Conservation (phyloP, 495 filamentous ascomycete genomes). For the Podospora pseudocomata region DNA sequence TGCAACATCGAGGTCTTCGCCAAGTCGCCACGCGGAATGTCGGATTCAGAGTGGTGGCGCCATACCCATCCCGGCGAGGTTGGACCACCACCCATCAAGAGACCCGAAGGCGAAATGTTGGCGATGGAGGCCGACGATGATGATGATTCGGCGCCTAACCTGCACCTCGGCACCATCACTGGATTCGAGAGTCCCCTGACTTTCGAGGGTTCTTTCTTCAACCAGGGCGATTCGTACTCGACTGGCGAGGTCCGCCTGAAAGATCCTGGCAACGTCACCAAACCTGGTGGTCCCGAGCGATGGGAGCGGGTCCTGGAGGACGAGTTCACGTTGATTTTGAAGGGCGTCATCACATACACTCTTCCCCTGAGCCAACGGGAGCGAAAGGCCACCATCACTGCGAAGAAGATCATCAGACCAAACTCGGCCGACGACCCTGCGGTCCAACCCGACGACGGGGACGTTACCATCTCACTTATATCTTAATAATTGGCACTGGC, state of each 20-base stretch:
- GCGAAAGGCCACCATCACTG: constrained; percentile 50
- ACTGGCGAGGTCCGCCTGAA: constrained; percentile 76
- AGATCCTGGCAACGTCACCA: constrained; percentile 82
- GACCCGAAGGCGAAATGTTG: constrained; percentile 11
- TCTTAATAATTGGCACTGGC: background rate
- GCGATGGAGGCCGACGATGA: constrained; percentile 57
- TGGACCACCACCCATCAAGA: constrained; percentile 25
- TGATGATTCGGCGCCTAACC: constrained; percentile 69
- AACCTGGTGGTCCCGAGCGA: constrained; percentile 72
- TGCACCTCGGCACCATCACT: constrained; percentile 84
- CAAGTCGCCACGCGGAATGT: constrained; percentile 79
- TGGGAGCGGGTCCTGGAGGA: constrained; percentile 90
- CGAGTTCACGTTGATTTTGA: constrained; percentile 86
- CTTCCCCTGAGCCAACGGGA: constrained; percentile 73
- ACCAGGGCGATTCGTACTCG: constrained; percentile 59
- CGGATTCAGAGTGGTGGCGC: constrained; percentile 68
- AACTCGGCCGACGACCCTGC: constrained; percentile 47
- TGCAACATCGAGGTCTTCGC: constrained; percentile 92
- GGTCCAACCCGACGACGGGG: background rate
- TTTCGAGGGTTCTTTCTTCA: constrained; percentile 85
- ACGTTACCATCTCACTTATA: constrained; percentile 7
- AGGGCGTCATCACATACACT: constrained; percentile 84
- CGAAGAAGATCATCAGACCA: constrained; percentile 48
- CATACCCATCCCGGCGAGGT: constrained; percentile 48
- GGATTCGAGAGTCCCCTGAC: constrained; percentile 80